phyloP scores from a whole-genome alignment of 345 rosid species.

The Eucalyptus grandis region DNA sequence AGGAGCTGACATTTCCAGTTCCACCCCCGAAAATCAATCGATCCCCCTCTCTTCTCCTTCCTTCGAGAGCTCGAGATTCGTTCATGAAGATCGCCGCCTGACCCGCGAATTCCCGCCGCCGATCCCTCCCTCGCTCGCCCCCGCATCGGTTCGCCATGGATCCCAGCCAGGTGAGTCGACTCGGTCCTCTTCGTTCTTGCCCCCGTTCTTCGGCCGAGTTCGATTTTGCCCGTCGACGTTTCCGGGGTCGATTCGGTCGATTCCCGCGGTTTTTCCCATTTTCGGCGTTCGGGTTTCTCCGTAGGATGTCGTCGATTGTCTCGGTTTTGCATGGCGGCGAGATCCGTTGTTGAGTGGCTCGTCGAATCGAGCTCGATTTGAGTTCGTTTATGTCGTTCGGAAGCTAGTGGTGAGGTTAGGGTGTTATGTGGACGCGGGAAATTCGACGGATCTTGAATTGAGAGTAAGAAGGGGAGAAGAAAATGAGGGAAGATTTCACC shows the following conservation, averaged over 20 bases:
- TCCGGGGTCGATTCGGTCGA: neutral
- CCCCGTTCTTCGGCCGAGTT: neutral
- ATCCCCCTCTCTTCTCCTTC: neutral
- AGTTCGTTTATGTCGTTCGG: neutral
- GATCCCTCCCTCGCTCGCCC: neutral
- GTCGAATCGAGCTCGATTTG: neutral
- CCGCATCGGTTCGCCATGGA: conserved; percentile 5
- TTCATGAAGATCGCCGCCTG: neutral
- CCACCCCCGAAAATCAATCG: neutral
- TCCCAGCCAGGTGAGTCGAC: conserved; percentile 26
- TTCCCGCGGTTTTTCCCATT: neutral
- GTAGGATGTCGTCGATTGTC: neutral
- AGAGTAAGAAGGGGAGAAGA: neutral
- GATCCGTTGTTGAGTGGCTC: neutral
- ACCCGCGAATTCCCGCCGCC: neutral
- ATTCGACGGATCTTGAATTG: neutral
- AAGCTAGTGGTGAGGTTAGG: fast-evolving
- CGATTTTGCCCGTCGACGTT: neutral
- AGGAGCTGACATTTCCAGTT: neutral
- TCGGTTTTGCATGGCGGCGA: neutral
- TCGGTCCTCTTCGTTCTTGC: neutral
- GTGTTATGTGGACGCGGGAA: neutral
- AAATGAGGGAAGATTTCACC: neutral
- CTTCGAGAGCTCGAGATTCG: neutral
- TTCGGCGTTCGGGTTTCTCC: neutral